phyloP scores from a whole-genome alignment of 73 alveolate species.

The Halteria grandinella region DNA sequence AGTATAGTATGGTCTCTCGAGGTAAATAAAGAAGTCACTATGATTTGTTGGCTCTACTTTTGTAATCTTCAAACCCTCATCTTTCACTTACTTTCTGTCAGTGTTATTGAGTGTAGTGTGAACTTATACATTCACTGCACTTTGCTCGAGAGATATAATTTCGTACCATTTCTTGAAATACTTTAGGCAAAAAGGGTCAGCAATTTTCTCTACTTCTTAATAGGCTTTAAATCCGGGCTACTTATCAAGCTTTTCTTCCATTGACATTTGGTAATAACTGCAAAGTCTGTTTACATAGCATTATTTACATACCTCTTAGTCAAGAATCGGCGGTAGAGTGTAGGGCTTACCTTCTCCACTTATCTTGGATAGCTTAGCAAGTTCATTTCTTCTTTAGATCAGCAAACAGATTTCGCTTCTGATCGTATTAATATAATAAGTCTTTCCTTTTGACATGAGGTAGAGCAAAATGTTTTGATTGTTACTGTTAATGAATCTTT shows the following conservation, averaged over 20 bases:
- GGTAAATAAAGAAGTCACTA: slow-evolving; percentile 10
- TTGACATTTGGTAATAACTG: slow-evolving; percentile 32
- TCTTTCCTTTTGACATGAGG: slow-evolving; percentile 53
- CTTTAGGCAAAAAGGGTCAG: slow-evolving; percentile 7
- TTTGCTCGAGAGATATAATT: slow-evolving; percentile 35
- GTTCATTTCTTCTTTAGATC: slow-evolving; percentile 57
- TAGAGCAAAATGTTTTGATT: slow-evolving; percentile 40
- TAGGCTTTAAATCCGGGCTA: slow-evolving; percentile 33
- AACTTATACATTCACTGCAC: slow-evolving; percentile 6
- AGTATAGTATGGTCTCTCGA: slow-evolving; percentile 26
- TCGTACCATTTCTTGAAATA: slow-evolving; percentile 61
- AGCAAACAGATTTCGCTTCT: slow-evolving; percentile 38
- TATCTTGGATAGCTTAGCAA: slow-evolving; percentile 51
- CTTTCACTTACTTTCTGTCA: slow-evolving; percentile 42
- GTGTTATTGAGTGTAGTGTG: background rate
- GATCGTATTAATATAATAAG: slow-evolving; percentile 36
- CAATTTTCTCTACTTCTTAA: slow-evolving; percentile 1
- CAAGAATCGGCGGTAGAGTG: slow-evolving; percentile 47
- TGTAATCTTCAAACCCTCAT: slow-evolving; percentile 29
- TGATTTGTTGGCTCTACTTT: background rate
- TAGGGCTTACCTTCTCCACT: slow-evolving; percentile 41
- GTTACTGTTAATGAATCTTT: slow-evolving; percentile 30
- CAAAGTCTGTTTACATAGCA: slow-evolving; percentile 49
- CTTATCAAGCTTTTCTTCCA: slow-evolving; percentile 41
- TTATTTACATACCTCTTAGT: slow-evolving; percentile 24